Percentiles rank a stretch among this genome's conserved stretches.
These are phyloP conservation scores for Chlorella sp. DNA, from an alignment of 139 green algal species.

Conservation along the genomic window DNA sequence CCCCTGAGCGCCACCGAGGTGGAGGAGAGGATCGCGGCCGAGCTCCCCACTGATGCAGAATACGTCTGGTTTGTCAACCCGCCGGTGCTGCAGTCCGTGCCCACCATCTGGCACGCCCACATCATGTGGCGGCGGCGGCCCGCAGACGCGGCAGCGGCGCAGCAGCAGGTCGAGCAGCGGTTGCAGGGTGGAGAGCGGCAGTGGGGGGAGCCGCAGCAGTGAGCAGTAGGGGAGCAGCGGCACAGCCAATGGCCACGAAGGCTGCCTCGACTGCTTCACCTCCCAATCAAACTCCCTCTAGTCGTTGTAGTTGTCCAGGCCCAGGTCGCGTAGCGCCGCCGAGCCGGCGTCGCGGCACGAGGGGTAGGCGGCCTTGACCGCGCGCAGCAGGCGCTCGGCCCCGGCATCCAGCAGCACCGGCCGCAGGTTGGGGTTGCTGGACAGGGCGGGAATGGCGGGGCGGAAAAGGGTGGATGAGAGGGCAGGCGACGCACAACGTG, in stretches of 20 bases:
- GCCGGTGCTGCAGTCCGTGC: conserved; percentile 37
- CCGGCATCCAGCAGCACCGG: conserved; percentile 60
- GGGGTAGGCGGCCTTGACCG: conserved; percentile 53
- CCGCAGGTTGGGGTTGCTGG: conserved; percentile 68
- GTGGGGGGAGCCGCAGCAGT: no score
- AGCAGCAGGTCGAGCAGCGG: neutral
- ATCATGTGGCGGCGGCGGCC: neutral
- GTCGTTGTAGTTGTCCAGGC: conserved; percentile 81
- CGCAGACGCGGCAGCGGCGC: neutral
- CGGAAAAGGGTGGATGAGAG: no score
- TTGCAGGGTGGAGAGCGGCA: no score
- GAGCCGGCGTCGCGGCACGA: conserved; percentile 62
- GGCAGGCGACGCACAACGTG: no score
- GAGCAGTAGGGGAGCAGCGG: no score
- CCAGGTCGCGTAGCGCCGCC: conserved; percentile 86
- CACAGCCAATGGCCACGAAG: no score
- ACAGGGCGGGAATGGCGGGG: no score
- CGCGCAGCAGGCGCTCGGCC: conserved; percentile 63
- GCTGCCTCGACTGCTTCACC: no score
- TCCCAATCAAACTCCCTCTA: conserved; percentile 4
- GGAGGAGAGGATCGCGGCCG: conserved; percentile 6
- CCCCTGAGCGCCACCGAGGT: conserved; percentile 25
- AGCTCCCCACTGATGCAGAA: conserved; percentile 22
- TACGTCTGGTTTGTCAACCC: conserved; percentile 40
- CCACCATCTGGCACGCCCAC: conserved; percentile 20